Base-by-base conservation (phyloP, 2,329 filamentous ascomycete genomes). In the Xylogone sp. region DNA sequence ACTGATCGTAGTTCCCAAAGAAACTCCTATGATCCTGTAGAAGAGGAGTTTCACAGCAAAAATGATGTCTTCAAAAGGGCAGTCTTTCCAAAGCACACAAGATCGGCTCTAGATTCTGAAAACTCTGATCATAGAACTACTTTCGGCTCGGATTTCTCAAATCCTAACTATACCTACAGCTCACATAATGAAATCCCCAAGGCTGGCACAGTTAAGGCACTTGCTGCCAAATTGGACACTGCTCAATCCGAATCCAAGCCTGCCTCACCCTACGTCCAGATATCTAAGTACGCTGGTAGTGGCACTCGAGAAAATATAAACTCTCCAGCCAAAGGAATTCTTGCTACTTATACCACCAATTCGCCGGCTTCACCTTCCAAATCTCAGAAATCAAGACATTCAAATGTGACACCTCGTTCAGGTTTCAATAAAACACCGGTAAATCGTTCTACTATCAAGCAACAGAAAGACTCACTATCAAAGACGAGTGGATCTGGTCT, bases 271-370 rank as follows among this genome's bases (percentile, higher is more conserved):
- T 19, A 12, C 19, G 5, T 16, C 16, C 43, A 45, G 43, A 43
- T 46, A 22, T 39, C 22, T 13, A 55, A 55, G 34, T 42, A 39
- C 27, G 18, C 21, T 29, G 24, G 27, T 19, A n/a, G 21, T 22
- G 52, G 54, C 27, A 18, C 19, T 24, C 45, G 20, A 31, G 13
- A 21, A 6, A 16, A 21, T 43, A 20, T 29, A 42, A 24, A 52
- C 27, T 48, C 56, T n/a, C 48, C 49, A n/a, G 54, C 31, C 45
- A 48, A 58, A 4, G 53, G 53, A 21, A 16, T 64, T 9, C 43
- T 65, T 18, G 57, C 63, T n/a, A 51, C 53, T 21, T 66, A 65
- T 46, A 65, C 54, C 8, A 59, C 49, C 4, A 65, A 65, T 53
- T 43, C 56, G 20, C 49, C 60, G n/a, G n/a, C n/a, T 19, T 63